A percentile compares a stretch with the other conserved stretches of the same genome.
These are phyloP conservation scores for Tilletia indica DNA, from an alignment of 1,284 basidiomycete genomes.

Conservation along the genomic window DNA sequence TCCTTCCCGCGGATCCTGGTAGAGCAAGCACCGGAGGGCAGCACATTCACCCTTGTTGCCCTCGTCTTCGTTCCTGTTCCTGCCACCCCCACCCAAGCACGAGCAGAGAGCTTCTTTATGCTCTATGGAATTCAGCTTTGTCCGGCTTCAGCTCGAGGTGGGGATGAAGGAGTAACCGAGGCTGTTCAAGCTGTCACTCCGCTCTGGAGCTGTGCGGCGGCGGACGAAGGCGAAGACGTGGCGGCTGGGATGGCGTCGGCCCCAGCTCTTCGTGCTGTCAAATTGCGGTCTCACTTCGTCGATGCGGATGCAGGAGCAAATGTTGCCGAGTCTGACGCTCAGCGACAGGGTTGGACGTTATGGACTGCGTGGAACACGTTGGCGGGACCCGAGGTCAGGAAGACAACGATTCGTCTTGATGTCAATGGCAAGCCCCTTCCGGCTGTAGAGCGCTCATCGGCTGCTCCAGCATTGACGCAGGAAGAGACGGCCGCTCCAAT, in stretches of 20 bases:
- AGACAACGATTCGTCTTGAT: conserved; percentile 27
- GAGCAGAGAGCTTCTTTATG: conserved; percentile 40
- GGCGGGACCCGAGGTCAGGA: conserved; percentile 37
- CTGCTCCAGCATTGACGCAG: neutral
- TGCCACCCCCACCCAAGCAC: conserved; percentile 23
- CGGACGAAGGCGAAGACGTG: conserved; percentile 14
- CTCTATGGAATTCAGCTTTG: conserved; percentile 47
- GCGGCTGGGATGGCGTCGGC: neutral
- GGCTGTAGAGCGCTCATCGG: too few species aligned
- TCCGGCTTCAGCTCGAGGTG: conserved; percentile 24
- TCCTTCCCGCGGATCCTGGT: conserved; percentile 2
- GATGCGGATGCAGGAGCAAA: neutral
- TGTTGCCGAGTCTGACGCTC: neutral
- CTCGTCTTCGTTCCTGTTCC: conserved; percentile 47
- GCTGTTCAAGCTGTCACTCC: neutral
- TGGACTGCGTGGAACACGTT: conserved; percentile 51
- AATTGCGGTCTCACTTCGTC: neutral
- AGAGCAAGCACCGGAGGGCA: neutral
- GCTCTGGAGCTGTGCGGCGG: conserved; percentile 16
- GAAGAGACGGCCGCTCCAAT: conserved; percentile 27
- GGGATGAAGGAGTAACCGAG: neutral
- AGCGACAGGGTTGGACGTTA: conserved; percentile 33
- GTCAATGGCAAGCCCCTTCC: neutral
- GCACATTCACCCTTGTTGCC: conserved; percentile 33
- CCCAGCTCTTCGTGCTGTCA: neutral